A percentile compares a stretch with the other conserved stretches of the same genome.
phyloP scores from a whole-genome alignment of 306 rosid genomes.

The Urtica urens region DNA sequence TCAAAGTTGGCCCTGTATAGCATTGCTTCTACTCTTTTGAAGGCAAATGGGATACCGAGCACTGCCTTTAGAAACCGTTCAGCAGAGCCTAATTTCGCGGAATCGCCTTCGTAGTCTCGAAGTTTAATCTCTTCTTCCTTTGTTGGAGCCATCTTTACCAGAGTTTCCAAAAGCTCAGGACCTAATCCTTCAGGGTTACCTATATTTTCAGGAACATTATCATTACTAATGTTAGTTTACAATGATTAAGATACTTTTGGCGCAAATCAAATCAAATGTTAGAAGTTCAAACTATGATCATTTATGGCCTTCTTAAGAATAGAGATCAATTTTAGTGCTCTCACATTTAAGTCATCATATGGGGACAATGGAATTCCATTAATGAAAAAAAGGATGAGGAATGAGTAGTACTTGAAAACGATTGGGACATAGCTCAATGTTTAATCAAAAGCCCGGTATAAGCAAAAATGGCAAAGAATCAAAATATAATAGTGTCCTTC shows the following conservation, averaged over 20 bases:
- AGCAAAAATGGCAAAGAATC: background rate
- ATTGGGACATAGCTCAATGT: background rate
- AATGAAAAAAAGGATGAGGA: background rate
- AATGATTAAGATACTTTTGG: no score
- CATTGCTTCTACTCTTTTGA: slow-evolving; percentile 96
- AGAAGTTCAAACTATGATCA: no score
- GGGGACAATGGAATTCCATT: background rate
- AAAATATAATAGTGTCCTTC: background rate
- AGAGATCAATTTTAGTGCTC: background rate
- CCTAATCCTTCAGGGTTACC: slow-evolving; percentile 95
- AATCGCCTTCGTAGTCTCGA: slow-evolving; percentile 56
- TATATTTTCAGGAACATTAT: no score
- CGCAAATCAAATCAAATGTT: no score
- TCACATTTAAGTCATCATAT: background rate
- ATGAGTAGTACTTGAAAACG: background rate
- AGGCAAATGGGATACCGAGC: slow-evolving; percentile 84
- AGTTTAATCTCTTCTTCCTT: slow-evolving; percentile 97
- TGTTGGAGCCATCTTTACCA: slow-evolving; percentile 98
- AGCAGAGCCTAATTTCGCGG: slow-evolving; percentile 82
- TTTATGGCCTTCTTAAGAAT: no score
- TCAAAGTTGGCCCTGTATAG: slow-evolving; percentile 93
- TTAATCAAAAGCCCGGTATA: no score
- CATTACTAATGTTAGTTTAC: no score
- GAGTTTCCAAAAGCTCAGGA: slow-evolving; percentile 85
- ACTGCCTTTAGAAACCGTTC: slow-evolving; percentile 89